Base-by-base conservation (phyloP, 768 basidiomycete genomes). In the Fibroporia radiculosa region DNA sequence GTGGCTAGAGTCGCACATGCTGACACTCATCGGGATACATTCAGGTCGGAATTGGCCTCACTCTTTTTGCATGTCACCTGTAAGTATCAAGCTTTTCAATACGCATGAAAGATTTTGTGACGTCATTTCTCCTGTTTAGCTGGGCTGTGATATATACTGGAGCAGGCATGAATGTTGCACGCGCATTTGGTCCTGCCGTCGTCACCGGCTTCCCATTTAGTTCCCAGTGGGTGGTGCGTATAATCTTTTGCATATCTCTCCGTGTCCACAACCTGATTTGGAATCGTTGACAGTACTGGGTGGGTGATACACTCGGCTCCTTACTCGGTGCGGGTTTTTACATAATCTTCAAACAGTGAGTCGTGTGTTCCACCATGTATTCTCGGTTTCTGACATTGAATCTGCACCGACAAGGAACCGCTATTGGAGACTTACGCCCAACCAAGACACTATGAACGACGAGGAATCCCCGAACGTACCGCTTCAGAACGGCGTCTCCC, bases 101-200 rank as follows among this genome's bases (percentile, higher is more conserved):
- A 33, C 14, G 20, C 2, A 10, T 11, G 20, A 27, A 24, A 22
- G 14, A 20, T 20, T 22, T 23, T 6, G 24, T 44, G 22, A 26
- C 39, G 2, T 35, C 16, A 23, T 43, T 22, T 34, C 26, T 24
- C 14, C 19, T 18, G 0, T 23, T 16, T 44, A 82, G 81, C 13
- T 82, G 74, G 51, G 73, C 76, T 0, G 73, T 78, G 6, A 71
- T 65, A 47, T 84, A 76, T 56, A 84, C 82, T 0, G 80, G 82
- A 5, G 81, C 77, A 3, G 68, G 68, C 16, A 79, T 82, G 74
- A 85, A 85, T 53, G 75, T 79, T 4, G 82, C 82, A 11, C 72
- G 82, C 44, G 59, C 83, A 0, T 84, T 84, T 58, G 83, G 82
- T 2, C 82, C 84, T 1, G 79, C 84, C 3, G 79, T 76, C 2